Evolutionary conservation across 1,139 yeast species (phyloP).

Genomic region (Debaryomyces sp.): DNA sequence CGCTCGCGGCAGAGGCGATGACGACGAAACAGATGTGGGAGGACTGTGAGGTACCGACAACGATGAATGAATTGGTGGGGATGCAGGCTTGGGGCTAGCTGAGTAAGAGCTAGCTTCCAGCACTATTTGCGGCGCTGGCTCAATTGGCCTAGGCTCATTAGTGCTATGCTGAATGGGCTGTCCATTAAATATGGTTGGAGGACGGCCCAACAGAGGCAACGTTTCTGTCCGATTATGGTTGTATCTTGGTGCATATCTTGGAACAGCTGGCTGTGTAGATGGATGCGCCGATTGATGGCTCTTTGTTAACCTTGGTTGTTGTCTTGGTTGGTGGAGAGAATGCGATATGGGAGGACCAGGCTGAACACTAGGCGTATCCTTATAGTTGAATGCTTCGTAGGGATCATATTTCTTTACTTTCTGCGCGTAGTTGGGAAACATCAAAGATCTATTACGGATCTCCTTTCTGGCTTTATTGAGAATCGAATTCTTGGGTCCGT

Average conservation of each 20-base stretch:
- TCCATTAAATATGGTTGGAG: background rate
- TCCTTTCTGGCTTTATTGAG: constrained; percentile 40
- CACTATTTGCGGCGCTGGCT: background rate
- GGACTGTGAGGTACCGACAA: constrained; percentile 1
- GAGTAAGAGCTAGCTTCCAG: background rate
- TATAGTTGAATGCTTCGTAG: constrained; percentile 23
- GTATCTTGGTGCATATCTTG: background rate
- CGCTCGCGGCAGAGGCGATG: constrained; percentile 1
- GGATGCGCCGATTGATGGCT: background rate
- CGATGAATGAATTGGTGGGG: background rate
- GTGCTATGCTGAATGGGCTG: background rate
- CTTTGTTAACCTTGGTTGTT: background rate
- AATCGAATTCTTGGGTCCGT: constrained; percentile 29
- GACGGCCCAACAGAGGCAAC: background rate
- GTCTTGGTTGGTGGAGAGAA: background rate
- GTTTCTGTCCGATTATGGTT: background rate
- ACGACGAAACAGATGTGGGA: constrained; percentile 8
- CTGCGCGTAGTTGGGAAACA: constrained; percentile 27
- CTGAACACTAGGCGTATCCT: background rate
- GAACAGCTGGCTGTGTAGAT: background rate
- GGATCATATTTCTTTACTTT: constrained; percentile 25
- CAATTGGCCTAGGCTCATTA: background rate
- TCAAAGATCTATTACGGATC: constrained; percentile 33
- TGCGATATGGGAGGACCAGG: background rate
- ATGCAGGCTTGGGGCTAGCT: constrained; percentile 6